Conservation (phyloP, 1,284 basidiomycete genomes). For the Apiotrichum sp. region DNA sequence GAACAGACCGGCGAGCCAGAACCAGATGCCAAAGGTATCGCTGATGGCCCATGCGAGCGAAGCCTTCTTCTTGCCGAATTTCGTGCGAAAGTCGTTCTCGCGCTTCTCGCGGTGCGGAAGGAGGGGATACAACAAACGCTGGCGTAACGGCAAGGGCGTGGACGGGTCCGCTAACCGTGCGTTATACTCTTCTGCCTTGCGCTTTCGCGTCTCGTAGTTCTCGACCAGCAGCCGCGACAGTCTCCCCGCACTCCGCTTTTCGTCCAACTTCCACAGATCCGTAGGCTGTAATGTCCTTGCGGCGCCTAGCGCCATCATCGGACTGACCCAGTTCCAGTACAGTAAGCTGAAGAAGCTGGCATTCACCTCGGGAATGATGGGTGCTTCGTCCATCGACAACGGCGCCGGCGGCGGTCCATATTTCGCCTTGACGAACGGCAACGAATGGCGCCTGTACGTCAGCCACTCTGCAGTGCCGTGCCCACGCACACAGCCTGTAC, state of each 20-base stretch:
- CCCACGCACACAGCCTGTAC: background rate
- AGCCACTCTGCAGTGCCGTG: conserved; percentile 1
- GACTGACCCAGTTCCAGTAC: conserved; percentile 67
- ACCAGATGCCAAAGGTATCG: conserved; percentile 72
- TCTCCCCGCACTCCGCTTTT: conserved; percentile 52
- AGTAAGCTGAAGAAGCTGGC: conserved; percentile 55
- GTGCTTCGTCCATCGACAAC: conserved; percentile 55
- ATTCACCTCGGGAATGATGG: conserved; percentile 52
- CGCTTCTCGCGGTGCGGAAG: conserved; percentile 29
- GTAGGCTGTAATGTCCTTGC: conserved; percentile 70
- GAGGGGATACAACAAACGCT: conserved; percentile 28
- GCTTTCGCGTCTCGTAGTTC: conserved; percentile 60
- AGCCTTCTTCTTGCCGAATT: conserved; percentile 59
- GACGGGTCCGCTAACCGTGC: conserved; percentile 50
- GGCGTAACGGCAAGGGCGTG: conserved; percentile 28
- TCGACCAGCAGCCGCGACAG: conserved; percentile 60
- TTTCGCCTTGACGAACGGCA: conserved; percentile 44
- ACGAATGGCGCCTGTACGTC: conserved; percentile 38
- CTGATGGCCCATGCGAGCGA: conserved; percentile 70
- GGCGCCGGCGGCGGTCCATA: conserved; percentile 51
- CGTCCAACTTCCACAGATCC: conserved; percentile 76
- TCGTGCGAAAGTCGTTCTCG: conserved; percentile 39
- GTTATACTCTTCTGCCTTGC: conserved; percentile 65
- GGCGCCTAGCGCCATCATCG: conserved; percentile 55
- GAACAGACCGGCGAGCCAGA: conserved; percentile 71